phyloP scores from a whole-genome alignment of 2,329 filamentous ascomycete species.

The Beauveria asiatica region DNA sequence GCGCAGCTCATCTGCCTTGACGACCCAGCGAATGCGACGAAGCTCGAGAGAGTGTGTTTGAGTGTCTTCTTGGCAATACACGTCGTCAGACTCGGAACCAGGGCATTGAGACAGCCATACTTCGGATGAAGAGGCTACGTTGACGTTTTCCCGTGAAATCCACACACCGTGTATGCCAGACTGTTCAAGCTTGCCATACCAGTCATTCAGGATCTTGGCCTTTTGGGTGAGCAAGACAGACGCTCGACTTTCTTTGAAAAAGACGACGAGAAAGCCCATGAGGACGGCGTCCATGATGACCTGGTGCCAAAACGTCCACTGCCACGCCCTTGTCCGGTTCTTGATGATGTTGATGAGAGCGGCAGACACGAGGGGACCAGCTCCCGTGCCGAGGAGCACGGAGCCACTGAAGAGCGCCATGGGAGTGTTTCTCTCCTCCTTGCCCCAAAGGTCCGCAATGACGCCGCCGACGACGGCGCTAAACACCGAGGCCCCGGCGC shows the following conservation, averaged over 20 bases:
- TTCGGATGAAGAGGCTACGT: not conserved
- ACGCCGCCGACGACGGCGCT: constrained; percentile 91
- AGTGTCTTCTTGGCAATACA: not conserved
- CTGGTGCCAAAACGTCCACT: constrained; percentile 87
- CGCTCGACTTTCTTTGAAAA: constrained; percentile 77
- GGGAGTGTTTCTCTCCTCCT: constrained; percentile 71
- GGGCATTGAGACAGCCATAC: not conserved
- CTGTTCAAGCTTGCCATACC: constrained; percentile 66
- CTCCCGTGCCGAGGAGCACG: constrained; percentile 70
- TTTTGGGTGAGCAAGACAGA: constrained; percentile 72
- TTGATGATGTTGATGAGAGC: constrained; percentile 57
- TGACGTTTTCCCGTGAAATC: constrained; percentile 16
- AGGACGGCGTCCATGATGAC: constrained; percentile 59
- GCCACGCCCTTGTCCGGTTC: constrained; percentile 46
- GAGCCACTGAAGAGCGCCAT: constrained; percentile 83
- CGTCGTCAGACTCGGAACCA: constrained; percentile 7
- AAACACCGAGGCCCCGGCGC: constrained; percentile 69
- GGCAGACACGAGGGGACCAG: constrained; percentile 65
- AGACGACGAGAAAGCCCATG: constrained; percentile 50
- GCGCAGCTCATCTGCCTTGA: constrained; percentile 69
- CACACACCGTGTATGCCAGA: constrained; percentile 48
- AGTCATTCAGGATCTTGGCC: constrained; percentile 63
- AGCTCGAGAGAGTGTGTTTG: constrained; percentile 6
- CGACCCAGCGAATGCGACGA: constrained; percentile 65
- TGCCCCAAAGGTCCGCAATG: constrained; percentile 75